phyloP scores from a whole-genome alignment of 2,329 filamentous ascomycete species.

The Colletotrichum sp. region DNA sequence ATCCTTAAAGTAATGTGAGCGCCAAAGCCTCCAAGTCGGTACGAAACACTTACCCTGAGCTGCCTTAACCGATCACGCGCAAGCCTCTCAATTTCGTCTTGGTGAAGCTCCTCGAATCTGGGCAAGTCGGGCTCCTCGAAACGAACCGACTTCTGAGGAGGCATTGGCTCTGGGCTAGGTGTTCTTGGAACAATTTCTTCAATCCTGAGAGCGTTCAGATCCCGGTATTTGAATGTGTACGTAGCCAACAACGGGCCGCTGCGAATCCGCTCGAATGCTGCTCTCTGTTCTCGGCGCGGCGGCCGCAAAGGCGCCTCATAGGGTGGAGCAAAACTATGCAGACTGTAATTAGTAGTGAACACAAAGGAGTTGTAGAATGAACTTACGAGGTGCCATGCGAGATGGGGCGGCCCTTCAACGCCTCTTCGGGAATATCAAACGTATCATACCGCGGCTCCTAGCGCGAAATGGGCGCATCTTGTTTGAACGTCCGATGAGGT shows the following conservation, averaged over 20 bases:
- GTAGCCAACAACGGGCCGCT: slow-evolving; percentile 28
- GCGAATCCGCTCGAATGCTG: not conserved
- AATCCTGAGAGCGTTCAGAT: slow-evolving; percentile 34
- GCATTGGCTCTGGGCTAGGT: slow-evolving; percentile 21
- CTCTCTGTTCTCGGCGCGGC: not conserved
- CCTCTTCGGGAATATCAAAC: slow-evolving; percentile 34
- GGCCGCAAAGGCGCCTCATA: not conserved
- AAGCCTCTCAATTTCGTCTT: slow-evolving; percentile 29
- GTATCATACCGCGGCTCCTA: not conserved
- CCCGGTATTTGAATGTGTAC: slow-evolving; percentile 37
- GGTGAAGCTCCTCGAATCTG: slow-evolving; percentile 24
- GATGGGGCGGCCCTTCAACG: slow-evolving; percentile 36
- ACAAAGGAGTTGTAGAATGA: not conserved
- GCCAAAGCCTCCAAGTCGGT: not conserved
- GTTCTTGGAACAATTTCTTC: slow-evolving; percentile 34
- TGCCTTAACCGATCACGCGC: slow-evolving; percentile 33
- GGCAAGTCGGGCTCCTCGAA: not conserved
- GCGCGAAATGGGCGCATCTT: not conserved
- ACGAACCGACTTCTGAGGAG: not conserved
- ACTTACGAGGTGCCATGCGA: slow-evolving; percentile 37
- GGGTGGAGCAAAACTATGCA: not conserved
- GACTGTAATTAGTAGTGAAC: not conserved
- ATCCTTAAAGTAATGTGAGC: not conserved
- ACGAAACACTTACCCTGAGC: slow-evolving; percentile 24
- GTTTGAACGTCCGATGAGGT: not conserved